Percentiles rank a stretch among this genome's conserved stretches.
Conservation (phyloP, 2,329 filamentous ascomycete genomes). For the Phoma sp. region DNA sequence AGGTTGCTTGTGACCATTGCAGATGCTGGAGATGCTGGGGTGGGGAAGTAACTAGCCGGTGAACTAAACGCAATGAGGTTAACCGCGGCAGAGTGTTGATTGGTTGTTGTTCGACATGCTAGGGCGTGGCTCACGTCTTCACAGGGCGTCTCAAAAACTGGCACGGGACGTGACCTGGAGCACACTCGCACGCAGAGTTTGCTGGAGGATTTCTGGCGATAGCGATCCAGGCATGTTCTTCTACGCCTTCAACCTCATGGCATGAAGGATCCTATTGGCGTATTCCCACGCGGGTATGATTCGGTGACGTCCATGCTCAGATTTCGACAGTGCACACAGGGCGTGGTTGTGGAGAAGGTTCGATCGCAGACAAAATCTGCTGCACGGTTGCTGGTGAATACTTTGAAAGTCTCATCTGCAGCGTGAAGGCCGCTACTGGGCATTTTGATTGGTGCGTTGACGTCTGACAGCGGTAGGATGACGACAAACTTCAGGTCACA, state of each 20-base stretch:
- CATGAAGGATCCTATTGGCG: neutral
- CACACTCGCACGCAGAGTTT: neutral
- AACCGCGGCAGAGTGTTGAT: slow-evolving; percentile 1
- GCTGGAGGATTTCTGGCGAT: neutral
- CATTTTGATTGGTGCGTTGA: neutral
- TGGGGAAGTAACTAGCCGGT: slow-evolving; percentile 10
- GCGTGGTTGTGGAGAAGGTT: slow-evolving; percentile 2
- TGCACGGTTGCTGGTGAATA: neutral
- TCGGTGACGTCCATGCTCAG: neutral
- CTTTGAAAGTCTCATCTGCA: neutral
- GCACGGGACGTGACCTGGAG: too few species aligned
- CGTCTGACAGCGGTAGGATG: neutral
- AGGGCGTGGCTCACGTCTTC: neutral
- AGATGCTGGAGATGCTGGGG: slow-evolving; percentile 1
- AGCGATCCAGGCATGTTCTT: neutral
- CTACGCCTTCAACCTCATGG: neutral
- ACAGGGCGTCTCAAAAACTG: too few species aligned
- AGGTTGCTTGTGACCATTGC: neutral
- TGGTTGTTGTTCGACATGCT: slow-evolving; percentile 4
- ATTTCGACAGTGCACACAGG: slow-evolving; percentile 1
- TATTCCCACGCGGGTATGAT: neutral
- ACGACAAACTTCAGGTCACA: neutral
- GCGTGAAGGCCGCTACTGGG: neutral
- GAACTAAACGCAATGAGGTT: slow-evolving; percentile 10
- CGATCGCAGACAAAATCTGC: neutral